A percentile compares a stretch with the other conserved stretches of the same genome.
These are phyloP conservation scores for Neostapfia colusana DNA, from an alignment of 176 grass and related monocot species.

Conservation along the genomic window DNA sequence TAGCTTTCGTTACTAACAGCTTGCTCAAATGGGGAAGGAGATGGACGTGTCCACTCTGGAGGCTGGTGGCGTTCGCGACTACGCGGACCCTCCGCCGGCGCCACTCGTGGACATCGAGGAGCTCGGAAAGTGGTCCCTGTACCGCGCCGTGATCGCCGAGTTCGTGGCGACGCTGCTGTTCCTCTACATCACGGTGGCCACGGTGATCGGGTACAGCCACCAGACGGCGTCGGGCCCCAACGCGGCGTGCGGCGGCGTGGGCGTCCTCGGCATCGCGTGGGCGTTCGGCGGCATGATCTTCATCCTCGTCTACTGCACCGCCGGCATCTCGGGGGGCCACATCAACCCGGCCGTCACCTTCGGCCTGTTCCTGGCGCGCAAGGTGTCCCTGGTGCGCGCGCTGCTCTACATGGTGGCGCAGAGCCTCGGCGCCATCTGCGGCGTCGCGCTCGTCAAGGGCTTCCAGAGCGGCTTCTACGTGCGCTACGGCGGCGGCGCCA, in stretches of 20 bases:
- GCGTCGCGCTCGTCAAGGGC: conserved; percentile 67
- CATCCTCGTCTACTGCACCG: conserved; percentile 98
- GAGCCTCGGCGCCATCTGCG: conserved; percentile 77
- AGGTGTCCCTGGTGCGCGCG: conserved; percentile 75
- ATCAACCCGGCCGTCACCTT: conserved; percentile 84
- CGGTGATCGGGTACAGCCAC: no score
- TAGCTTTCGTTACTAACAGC: background rate
- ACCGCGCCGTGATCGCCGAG: conserved; percentile 70
- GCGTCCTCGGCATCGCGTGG: no score
- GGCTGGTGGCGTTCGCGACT: conserved; percentile 41
- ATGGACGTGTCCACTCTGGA: conserved; percentile 23
- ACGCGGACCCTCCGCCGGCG: conserved; percentile 42
- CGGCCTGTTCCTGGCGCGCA: conserved; percentile 71
- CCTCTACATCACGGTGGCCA: conserved; percentile 54
- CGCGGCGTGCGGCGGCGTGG: no score
- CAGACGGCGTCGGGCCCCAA: no score
- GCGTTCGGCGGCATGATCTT: conserved; percentile 88
- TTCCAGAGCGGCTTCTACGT: no score
- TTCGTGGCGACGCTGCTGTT: conserved; percentile 69
- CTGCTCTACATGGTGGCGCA: conserved; percentile 67
- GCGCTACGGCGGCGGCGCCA: conserved; percentile 81
- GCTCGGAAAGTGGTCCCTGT: conserved; percentile 58
- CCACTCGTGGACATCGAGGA: conserved; percentile 57
- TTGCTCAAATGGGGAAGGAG: conserved; percentile 39
- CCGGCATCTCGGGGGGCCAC: conserved; percentile 83